Evolutionary conservation across 371 early-diverging fungal species (phyloP), one percentile per base, ranked within the genome.

Genomic region (Batrachochytrium dendrobatidis): DNA sequence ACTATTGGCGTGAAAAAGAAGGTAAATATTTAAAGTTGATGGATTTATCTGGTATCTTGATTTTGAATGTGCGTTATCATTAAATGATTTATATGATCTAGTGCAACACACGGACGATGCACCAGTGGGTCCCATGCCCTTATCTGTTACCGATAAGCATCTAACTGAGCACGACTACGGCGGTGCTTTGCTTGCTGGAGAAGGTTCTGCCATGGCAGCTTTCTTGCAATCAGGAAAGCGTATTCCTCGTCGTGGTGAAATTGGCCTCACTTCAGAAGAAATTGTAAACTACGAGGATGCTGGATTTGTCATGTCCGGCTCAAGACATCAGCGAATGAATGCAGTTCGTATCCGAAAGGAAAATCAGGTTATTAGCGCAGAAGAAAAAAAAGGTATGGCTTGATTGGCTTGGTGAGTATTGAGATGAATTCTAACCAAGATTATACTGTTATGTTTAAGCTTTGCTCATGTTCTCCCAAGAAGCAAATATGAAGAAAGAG

Each of bases 211-310:
- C 0, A 86, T 88, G 86, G 87, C 88, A 0, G 84, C 89, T 0
- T 94, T 86, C 74, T 86, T 93, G 8, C 89, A 91, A 62, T 80
- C 87, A 35, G 94, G 94, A 34, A 92, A 94, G 72, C 90, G 95
- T 68, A 94, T 96, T 61, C 95, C 95, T 17, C 88, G 95, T 33
- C 88, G 95, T 77, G 97, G 95, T 79, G 95, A 96, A 77, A 92
- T 96, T 70, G 95, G 95, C 43, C 69, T 94, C 20, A 84, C 84
- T 55, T 83, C 87, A 49, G 79, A 87, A 26, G 79, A 91, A 69
- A 96, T 96, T 67, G 81, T 84, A 58, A 70, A 81, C 17, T 91
- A 79, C 69, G 95, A 96, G 70, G 68, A 69, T n/a, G 86, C 84
- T 0, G 97, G 97, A 24, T 96, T 83, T 71, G 97, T 95, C 18